Percentiles rank a stretch among this genome's conserved stretches.
Evolutionary conservation across 139 green algal genomes (phyloP).

Genomic region (Desmodesmus armatus): DNA sequence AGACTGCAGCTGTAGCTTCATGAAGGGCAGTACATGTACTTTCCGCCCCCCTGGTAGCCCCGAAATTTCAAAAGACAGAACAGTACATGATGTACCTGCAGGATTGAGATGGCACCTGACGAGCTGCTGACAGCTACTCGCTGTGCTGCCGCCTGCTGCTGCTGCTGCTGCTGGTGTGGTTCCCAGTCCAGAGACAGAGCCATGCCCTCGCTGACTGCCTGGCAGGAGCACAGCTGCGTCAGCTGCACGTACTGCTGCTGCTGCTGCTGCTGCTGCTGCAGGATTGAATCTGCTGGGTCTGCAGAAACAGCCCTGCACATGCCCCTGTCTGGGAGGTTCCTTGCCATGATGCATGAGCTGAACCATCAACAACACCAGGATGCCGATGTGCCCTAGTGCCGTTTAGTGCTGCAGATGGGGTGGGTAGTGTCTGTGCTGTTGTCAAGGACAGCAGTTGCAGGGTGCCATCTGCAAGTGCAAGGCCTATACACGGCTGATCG

Average conservation of each 20-base stretch:
- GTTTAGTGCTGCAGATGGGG: too few relatives aligned
- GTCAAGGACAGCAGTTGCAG: too few relatives aligned
- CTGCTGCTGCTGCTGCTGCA: background rate
- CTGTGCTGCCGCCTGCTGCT: background rate
- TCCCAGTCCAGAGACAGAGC: conserved; percentile 31
- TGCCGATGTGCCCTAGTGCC: too few relatives aligned
- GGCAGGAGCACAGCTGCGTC: conserved; percentile 19
- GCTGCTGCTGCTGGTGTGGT: background rate
- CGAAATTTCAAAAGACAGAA: too few relatives aligned
- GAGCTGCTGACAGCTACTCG: conserved; percentile 26
- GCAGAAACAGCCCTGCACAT: background rate
- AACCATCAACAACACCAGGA: too few relatives aligned
- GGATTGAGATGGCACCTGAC: conserved; percentile 45
- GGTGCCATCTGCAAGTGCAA: conserved; percentile 52
- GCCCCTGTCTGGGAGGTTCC: too few relatives aligned
- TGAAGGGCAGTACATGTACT: too few relatives aligned
- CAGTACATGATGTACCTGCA: conserved; percentile 37
- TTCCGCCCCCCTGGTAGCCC: too few relatives aligned
- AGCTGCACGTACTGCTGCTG: background rate
- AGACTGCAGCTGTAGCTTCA: too few relatives aligned
- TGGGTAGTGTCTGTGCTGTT: too few relatives aligned
- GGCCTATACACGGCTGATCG: background rate
- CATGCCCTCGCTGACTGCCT: conserved; percentile 31
- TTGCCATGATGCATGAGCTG: too few relatives aligned
- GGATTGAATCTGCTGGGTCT: background rate